A percentile compares a stretch with the other conserved stretches of the same genome.
These are phyloP conservation scores for Mycena floridula DNA, from an alignment of 768 basidiomycete species.

Conservation along the genomic window DNA sequence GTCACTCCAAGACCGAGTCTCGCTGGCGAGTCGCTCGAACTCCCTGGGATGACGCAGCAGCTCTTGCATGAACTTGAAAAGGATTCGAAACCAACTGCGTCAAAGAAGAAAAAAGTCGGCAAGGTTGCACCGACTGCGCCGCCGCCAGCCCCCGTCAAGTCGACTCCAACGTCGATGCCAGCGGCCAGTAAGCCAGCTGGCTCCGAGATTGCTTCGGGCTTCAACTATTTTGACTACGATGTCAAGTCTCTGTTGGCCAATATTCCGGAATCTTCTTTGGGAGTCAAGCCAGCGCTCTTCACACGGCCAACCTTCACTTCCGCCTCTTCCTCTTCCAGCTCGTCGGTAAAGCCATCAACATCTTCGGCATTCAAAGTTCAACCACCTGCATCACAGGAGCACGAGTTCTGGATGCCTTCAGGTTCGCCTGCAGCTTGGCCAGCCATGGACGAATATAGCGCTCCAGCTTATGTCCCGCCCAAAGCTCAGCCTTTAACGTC, in stretches of 20 bases:
- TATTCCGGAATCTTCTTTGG: neutral
- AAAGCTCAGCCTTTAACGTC: no score
- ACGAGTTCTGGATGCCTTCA: neutral
- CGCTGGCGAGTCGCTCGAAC: neutral
- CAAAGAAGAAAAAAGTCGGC: neutral
- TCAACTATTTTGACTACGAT: neutral
- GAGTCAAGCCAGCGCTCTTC: no score
- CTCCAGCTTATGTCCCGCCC: neutral
- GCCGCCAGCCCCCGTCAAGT: no score
- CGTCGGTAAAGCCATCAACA: neutral
- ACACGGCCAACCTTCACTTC: no score
- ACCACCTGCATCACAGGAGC: neutral
- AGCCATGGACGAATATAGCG: neutral
- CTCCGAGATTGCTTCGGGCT: neutral
- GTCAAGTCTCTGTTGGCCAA: neutral
- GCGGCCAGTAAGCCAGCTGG: no score
- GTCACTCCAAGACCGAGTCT: constrained; percentile 2
- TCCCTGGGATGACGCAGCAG: no score
- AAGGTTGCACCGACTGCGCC: no score
- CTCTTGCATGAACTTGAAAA: no score
- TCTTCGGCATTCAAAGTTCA: neutral
- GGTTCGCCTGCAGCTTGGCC: neutral
- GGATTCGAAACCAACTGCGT: neutral
- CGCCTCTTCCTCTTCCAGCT: neutral
- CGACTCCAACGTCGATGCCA: no score